Evolutionary conservation across 495 filamentous ascomycete genomes (phyloP).

Genomic region (Penicillium malachiteum): DNA sequence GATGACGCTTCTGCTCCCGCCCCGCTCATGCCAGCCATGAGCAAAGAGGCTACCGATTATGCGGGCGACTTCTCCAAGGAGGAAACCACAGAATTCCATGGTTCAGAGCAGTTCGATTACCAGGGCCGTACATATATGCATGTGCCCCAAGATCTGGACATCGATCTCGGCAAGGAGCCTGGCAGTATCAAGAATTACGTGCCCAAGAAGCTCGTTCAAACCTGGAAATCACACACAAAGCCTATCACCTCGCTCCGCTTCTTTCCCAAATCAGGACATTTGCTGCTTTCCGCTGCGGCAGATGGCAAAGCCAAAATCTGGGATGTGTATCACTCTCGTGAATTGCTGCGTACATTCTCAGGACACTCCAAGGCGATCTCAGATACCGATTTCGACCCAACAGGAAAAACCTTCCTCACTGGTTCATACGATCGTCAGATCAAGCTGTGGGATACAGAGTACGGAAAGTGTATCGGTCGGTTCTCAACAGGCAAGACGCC

Average conservation of each 20-base stretch:
- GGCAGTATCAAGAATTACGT: slow-evolving; percentile 83
- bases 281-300: slow-evolving; percentile 80
- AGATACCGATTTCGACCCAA: slow-evolving; percentile 81
- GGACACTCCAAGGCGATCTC: slow-evolving; percentile 90
- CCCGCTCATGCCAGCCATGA: slow-evolving; percentile 50
- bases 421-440: slow-evolving; percentile 91
- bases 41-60: slow-evolving; percentile 61
- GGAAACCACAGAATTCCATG: slow-evolving; percentile 89
- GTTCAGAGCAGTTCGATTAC: slow-evolving; percentile 81
- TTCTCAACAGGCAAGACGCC: slow-evolving; percentile 93
- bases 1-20: slow-evolving; percentile 39
- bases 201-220: slow-evolving; percentile 89
- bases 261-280: slow-evolving; percentile 81
- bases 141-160: slow-evolving; percentile 90
- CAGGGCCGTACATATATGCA: slow-evolving; percentile 81
- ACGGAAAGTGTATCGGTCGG: slow-evolving; percentile 77
- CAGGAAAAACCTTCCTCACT: slow-evolving; percentile 86
- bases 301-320: slow-evolving; percentile 92
- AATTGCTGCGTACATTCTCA: slow-evolving; percentile 83
- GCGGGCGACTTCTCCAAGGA: slow-evolving; percentile 51
- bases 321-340: slow-evolving; percentile 86
- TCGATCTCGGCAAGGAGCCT: slow-evolving; percentile 78
- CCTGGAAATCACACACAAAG: slow-evolving; percentile 83
- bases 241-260: slow-evolving; percentile 84
- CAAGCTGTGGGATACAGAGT: slow-evolving; percentile 98